Evolutionary conservation across 768 basidiomycete genomes (phyloP), one percentile per base, ranked within the genome.

Genomic region (Leccinum imitatum): DNA sequence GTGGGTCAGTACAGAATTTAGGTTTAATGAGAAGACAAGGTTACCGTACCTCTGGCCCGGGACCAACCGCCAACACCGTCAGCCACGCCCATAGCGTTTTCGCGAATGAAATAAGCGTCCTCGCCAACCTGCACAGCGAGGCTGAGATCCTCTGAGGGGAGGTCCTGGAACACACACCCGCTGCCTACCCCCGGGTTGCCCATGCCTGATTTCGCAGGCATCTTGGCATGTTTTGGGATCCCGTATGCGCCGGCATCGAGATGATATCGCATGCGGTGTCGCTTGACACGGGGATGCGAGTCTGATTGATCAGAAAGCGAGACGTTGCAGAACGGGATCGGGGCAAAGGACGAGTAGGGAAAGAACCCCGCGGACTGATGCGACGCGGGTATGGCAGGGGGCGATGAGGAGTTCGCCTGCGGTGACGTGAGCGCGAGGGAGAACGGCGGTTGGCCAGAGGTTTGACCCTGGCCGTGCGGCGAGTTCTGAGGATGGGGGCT

Each of bases 1-100:
- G 37, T 51, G 39, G 33, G 30, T 6, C 23, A 31, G 6, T 46
- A 25, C 68, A 50, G 46, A 63, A 54, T 46, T 62, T 55, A 53
- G 46, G 53, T 60, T 67, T 59, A 48, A 61, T 59, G 13, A 19
- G 4, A 39, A 9, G 5, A 9, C 30, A 30, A 10, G 54, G 35
- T 27, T 30, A 61, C 58, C 78, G 71, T 58, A 68, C 71, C 73
- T 59, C 67, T 79, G 39, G 72, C 68, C 59, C 78, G 74, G 8
- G 87, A 82, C 95, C 94, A 97, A 0, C 95, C 95, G 0, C 95
- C 95, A 1, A 98, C 95, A 31, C 95, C 95, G 70, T 98, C 95
- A 4, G 95, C 93, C 9, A 98, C 89, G 17, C 95, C 95, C 80
- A 98, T 87, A 6, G 93, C 91, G 69, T 94, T 90, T 59, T 87